phyloP scores from a whole-genome alignment of 768 basidiomycete species.

The Pilatotrama ljubarskyi region DNA sequence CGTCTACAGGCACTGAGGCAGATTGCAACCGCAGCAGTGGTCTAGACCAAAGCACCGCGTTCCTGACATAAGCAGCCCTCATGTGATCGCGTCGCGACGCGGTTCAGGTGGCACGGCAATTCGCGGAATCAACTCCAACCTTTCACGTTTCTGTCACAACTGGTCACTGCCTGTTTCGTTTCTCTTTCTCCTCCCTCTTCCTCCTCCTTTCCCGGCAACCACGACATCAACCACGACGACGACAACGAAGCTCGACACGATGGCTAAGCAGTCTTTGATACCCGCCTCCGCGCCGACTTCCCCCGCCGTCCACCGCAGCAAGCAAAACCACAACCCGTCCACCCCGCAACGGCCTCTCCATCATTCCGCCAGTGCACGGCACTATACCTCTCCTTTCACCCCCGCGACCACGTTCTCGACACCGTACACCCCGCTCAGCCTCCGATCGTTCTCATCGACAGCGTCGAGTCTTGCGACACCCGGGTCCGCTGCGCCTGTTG shows the following conservation, averaged over 20 bases:
- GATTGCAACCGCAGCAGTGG: neutral
- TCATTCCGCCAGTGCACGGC: conserved; percentile 31
- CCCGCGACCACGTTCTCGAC: conserved; percentile 52
- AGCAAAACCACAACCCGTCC: conserved; percentile 45
- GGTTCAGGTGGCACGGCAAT: conserved; percentile 19
- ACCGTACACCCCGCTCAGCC: conserved; percentile 70
- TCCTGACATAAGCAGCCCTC: conserved; percentile 15
- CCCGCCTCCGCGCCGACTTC: conserved; percentile 48
- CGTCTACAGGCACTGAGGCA: too few species aligned
- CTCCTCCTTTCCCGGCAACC: conserved; percentile 20
- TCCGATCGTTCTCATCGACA: conserved; percentile 60
- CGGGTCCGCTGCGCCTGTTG: conserved; percentile 41
- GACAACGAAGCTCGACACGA: conserved; percentile 24
- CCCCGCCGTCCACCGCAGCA: conserved; percentile 40
- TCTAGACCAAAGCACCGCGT: conserved; percentile 1
- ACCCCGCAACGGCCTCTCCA: conserved; percentile 61
- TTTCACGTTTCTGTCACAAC: conserved; percentile 24
- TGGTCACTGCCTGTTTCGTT: conserved; percentile 4
- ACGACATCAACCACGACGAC: conserved; percentile 24
- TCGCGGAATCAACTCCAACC: conserved; percentile 20
- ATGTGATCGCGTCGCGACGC: conserved; percentile 22
- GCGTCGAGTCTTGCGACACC: conserved; percentile 60
- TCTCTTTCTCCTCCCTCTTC: conserved; percentile 13
- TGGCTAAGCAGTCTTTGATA: conserved; percentile 30
- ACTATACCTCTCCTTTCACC: conserved; percentile 59